phyloP scores from a whole-genome alignment of 202 grass and related monocot genomes.

The Schoenoplectus triqueter region DNA sequence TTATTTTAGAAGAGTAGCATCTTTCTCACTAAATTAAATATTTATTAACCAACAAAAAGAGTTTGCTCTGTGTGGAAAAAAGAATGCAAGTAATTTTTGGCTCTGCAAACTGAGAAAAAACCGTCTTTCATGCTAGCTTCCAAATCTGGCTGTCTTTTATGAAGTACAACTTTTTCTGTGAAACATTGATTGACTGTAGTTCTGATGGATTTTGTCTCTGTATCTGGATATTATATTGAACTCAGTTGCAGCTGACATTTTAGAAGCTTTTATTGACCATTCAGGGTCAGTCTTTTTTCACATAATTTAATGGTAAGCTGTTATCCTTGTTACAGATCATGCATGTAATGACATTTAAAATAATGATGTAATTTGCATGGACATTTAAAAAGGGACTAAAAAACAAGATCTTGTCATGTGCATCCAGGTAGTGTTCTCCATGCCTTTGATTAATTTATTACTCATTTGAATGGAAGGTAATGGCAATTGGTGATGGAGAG shows the following conservation, averaged over 20 bases:
- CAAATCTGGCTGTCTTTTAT: background rate
- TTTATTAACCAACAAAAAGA: background rate
- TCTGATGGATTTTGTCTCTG: background rate
- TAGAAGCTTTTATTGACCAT: background rate
- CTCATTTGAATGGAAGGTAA: constrained; percentile 54
- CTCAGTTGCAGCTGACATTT: background rate
- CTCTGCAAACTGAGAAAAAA: background rate
- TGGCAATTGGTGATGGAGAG: constrained; percentile 98
- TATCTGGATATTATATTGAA: constrained; percentile 15
- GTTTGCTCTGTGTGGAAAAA: background rate
- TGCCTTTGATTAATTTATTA: constrained; percentile 14
- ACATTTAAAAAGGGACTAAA: background rate
- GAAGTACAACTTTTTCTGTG: background rate
- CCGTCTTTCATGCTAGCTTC: background rate
- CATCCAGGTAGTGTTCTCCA: background rate
- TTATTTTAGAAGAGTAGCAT: background rate
- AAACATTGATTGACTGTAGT: constrained; percentile 26
- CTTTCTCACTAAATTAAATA: background rate
- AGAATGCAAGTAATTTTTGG: background rate
- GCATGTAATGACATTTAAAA: constrained; percentile 5
- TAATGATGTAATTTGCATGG: constrained; percentile 8
- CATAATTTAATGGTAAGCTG: background rate
- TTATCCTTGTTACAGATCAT: background rate
- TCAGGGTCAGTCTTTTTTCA: background rate
- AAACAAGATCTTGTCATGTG: constrained; percentile 17